Conservation (phyloP, 352 stramenopile genomes). For the Phytophthora tubulina region DNA sequence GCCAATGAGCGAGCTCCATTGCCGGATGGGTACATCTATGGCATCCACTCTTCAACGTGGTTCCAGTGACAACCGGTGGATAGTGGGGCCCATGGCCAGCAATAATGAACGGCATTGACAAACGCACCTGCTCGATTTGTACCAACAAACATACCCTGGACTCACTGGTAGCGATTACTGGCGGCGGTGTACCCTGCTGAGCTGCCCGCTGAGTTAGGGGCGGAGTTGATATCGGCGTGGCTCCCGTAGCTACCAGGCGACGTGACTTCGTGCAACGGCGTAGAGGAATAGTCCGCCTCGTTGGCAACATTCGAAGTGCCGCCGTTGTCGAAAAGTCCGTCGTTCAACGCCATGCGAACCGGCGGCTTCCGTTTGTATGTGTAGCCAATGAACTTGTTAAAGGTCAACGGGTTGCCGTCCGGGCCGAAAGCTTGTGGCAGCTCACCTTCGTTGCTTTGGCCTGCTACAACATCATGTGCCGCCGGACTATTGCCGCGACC, state of each 20-base stretch:
- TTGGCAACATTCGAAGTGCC: neutral
- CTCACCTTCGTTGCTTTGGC: conserved; percentile 30
- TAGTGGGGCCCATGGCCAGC: neutral
- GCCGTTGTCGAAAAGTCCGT: conserved; percentile 69
- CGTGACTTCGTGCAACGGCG: neutral
- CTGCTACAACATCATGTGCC: conserved; percentile 6
- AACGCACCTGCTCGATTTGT: conserved; percentile 20
- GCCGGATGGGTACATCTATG: conserved; percentile 5
- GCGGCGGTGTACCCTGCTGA: neutral
- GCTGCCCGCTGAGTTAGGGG: neutral
- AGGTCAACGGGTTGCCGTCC: conserved; percentile 85
- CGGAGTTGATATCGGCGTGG: conserved; percentile 3
- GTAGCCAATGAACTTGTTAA: conserved; percentile 94
- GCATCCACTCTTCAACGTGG: conserved; percentile 22
- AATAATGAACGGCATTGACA: conserved; percentile 6
- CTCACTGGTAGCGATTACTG: conserved; percentile 23
- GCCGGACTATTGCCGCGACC: conserved; percentile 8
- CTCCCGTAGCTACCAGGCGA: conserved; percentile 13
- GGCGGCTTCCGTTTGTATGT: conserved; percentile 91
- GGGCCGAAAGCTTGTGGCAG: conserved; percentile 59
- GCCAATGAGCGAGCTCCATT: conserved; percentile 8
- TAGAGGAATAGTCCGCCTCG: conserved; percentile 1
- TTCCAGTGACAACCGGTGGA: conserved; percentile 2
- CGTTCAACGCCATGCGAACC: conserved; percentile 82
- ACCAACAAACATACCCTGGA: conserved; percentile 17